Conservation (phyloP, 768 basidiomycete genomes). For the Macrolepiota fuliginosa region DNA sequence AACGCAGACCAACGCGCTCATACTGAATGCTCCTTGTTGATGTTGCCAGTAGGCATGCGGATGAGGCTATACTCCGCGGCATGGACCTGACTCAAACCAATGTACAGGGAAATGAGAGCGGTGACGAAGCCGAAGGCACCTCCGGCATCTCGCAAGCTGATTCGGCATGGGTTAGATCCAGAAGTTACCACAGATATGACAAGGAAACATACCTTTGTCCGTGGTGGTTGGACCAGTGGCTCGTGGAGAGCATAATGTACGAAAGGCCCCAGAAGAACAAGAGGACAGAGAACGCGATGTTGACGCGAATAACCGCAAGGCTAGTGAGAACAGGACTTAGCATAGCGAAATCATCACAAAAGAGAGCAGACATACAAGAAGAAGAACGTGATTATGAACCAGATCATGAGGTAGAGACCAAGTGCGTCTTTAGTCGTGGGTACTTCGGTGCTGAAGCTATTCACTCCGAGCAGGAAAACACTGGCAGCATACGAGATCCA, state of each 20-base stretch:
- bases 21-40: not conserved
- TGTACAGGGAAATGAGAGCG: conserved; percentile 11
- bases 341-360: not conserved
- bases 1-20: too few relatives aligned
- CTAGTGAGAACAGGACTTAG: conserved; percentile 21
- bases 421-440: conserved; percentile 40
- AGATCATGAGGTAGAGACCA: conserved; percentile 53
- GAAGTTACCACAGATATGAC: not conserved
- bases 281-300: conserved; percentile 44
- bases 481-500: conserved; percentile 63
- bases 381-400: conserved; percentile 53
- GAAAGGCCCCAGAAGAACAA: conserved; percentile 54
- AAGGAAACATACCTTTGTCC: not conserved
- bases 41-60: conserved; percentile 13
- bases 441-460: conserved; percentile 31
- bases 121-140: conserved; percentile 14
- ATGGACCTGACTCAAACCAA: conserved; percentile 12
- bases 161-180: not conserved
- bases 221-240: conserved; percentile 26
- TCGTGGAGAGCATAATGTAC: conserved; percentile 44
- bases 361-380: conserved; percentile 37
- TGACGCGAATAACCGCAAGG: conserved; percentile 47
- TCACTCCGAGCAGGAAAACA: conserved; percentile 47
- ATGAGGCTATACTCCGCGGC: conserved; percentile 4
- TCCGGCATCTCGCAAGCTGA: conserved; percentile 10